A percentile compares a stretch with the other conserved stretches of the same genome.
These are phyloP conservation scores for Cystofilobasidium bisporidii DNA, from an alignment of 768 basidiomycete genomes.

Conservation along the genomic window DNA sequence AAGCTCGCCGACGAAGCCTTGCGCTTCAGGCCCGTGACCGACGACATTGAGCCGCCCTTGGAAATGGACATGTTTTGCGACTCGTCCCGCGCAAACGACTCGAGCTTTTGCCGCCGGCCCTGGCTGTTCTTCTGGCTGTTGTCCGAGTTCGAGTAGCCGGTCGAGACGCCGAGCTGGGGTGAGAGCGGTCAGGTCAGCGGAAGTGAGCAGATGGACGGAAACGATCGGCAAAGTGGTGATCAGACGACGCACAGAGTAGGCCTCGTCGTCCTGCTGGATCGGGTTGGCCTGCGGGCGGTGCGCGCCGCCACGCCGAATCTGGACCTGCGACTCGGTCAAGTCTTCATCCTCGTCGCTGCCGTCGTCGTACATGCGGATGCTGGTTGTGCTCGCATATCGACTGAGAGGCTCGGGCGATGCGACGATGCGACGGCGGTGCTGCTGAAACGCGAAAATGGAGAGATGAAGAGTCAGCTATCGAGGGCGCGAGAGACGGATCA, in stretches of 20 bases:
- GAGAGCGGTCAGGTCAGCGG: neutral
- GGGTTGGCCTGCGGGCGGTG: neutral
- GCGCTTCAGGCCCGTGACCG: constrained; percentile 4
- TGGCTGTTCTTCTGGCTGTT: neutral
- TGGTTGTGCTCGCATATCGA: neutral
- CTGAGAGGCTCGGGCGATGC: neutral
- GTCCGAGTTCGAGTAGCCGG: constrained; percentile 7
- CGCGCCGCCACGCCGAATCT: constrained; percentile 1
- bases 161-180: neutral
- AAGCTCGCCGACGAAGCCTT: neutral
- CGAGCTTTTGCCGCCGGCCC: neutral
- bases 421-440: constrained; percentile 1
- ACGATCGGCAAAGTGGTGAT: neutral
- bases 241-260: constrained; percentile 1
- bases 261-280: constrained; percentile 4
- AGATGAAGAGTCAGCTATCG: neutral
- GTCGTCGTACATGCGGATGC: neutral
- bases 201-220: neutral
- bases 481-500: neutral
- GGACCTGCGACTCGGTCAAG: constrained; percentile 3
- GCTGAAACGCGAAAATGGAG: neutral
- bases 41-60: neutral
- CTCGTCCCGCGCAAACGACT: constrained; percentile 5
- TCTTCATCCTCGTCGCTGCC: neutral
- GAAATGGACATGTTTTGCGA: neutral